Evolutionary conservation across 768 basidiomycete species (phyloP), one percentile per base, ranked within the genome.

Genomic region (Scleroderma citrinum): DNA sequence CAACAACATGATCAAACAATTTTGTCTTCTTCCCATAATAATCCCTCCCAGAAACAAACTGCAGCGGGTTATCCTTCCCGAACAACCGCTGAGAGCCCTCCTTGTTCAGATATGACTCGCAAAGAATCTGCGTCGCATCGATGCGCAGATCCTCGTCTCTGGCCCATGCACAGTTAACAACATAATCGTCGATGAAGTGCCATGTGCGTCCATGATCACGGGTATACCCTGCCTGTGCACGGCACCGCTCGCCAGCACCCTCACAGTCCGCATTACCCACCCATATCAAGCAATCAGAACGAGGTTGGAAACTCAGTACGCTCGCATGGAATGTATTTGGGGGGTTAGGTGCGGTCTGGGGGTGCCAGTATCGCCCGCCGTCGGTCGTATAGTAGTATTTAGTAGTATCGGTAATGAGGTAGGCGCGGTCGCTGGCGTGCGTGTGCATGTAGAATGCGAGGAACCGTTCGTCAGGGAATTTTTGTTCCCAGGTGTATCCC

Each of bases 141-240:
- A 93, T 77, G 51, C 79, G 75, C 43, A 98, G 74, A 49, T 84
- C 74, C 39, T 71, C 70, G 61, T 97, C 96, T 54, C 81, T 76
- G 11, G 90, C 92, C 88, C 95, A 99, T 11, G 86, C 85, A 60
- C 96, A 99, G 52, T 89, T 88, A 45, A 81, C 75, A 36, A 97
- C 91, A 58, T 98, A 98, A 35, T 76, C 76, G 51, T 96, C 96
- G 31, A 98, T 73, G 36, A 75, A 58, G 5, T 64, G 50, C 96
- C 96, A 98, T 0, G 60, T 64, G 17, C 84, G 73, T 0, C 95
- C 95, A 59, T 97, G 80, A 58, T 95, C 73, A 23, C 72, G 69
- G 2, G 87, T 77, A 63, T 88, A 94, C 50, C 77, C 76, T 0
- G 92, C 85, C 54, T 85, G 77, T 0, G 83, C 84, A 37, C 79